Evolutionary conservation across 208 protist genomes (phyloP).

Genomic region (Trypanosoma conorhini): DNA sequence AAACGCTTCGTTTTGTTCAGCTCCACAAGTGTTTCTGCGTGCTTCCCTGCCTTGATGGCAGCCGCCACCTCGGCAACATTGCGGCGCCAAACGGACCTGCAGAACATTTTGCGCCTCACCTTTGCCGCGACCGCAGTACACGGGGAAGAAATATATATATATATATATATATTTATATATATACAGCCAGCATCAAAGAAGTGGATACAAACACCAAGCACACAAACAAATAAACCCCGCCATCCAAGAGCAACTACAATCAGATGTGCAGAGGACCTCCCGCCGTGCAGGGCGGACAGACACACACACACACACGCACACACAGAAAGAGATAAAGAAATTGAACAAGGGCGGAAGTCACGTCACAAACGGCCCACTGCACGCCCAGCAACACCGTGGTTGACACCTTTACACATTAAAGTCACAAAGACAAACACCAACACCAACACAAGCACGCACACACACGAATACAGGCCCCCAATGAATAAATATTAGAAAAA

Average conservation of each 20-base stretch:
- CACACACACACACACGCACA: too few species aligned
- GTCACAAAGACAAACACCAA: too few species aligned
- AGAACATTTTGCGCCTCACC: constrained; percentile 5
- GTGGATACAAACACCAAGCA: neutral
- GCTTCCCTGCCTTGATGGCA: constrained; percentile 17
- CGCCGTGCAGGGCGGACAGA: too few species aligned
- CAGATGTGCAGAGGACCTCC: neutral
- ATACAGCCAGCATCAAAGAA: neutral
- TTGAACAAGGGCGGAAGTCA: neutral
- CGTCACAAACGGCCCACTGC: neutral
- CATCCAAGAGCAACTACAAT: neutral
- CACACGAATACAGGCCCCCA: too few species aligned
- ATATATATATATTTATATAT: neutral
- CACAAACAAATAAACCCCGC: neutral
- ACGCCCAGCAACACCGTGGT: neutral
- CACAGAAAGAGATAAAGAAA: neutral
- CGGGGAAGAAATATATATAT: neutral
- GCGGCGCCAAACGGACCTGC: constrained; percentile 2
- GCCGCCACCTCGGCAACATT: constrained; percentile 7
- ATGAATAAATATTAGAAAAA: neutral
- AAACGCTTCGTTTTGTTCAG: constrained; percentile 53
- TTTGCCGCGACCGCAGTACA: neutral
- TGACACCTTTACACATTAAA: neutral
- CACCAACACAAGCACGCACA: too few species aligned
- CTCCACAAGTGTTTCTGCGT: constrained; percentile 27